Evolutionary conservation across 129 eudicot species (phyloP).

Genomic region (Chrysanthemum seticuspe): DNA sequence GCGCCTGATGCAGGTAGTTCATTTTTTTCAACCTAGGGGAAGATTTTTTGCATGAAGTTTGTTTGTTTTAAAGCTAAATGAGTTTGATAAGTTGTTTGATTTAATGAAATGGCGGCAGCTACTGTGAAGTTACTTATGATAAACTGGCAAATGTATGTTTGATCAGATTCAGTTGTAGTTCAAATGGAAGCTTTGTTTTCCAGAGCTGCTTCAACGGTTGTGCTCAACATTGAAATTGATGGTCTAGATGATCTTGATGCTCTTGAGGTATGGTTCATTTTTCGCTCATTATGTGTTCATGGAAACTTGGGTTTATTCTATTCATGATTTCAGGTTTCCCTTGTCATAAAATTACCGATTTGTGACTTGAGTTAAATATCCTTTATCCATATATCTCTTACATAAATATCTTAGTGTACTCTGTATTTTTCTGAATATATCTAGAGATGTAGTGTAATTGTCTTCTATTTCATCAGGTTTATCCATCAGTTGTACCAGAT

Average conservation of each 20-base stretch:
- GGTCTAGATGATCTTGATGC: constrained; percentile 60
- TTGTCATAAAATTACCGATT: neutral
- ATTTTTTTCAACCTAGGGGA: neutral
- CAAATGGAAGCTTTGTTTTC: constrained; percentile 56
- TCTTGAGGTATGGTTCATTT: constrained; percentile 51
- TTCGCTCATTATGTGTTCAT: neutral
- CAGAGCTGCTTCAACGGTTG: constrained; percentile 55
- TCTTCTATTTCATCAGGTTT: constrained; percentile 37
- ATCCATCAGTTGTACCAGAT: constrained; percentile 66
- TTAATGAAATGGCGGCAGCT: no score
- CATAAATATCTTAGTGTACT: no score
- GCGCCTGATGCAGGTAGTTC: constrained; percentile 71
- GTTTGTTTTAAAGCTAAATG: neutral
- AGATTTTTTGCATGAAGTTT: neutral
- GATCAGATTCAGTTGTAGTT: constrained; percentile 65
- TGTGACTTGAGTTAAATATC: neutral
- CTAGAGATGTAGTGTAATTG: constrained; percentile 3
- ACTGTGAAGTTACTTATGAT: neutral
- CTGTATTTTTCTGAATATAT: no score
- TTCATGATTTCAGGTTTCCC: neutral
- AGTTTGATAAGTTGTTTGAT: neutral
- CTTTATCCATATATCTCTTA: neutral
- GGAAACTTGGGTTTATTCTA: neutral
- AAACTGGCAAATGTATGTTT: constrained; percentile 13
- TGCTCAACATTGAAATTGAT: constrained; percentile 61